Conservation (phyloP, 495 filamentous ascomycete species). For the Aspergillus indologenus region DNA sequence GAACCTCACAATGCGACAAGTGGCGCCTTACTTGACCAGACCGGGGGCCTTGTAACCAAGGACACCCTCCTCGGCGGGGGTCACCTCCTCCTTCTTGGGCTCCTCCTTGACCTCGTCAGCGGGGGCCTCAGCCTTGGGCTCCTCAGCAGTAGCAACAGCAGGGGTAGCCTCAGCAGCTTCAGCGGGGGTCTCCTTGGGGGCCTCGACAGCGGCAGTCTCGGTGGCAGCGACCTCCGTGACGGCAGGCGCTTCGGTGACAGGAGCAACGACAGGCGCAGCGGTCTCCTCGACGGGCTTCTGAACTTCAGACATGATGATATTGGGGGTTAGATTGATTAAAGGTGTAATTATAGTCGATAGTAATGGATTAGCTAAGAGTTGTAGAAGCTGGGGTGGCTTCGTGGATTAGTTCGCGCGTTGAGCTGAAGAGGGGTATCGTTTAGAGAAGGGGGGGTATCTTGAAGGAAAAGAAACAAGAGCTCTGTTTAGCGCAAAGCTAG, state of each 20-base stretch:
- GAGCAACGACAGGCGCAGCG: conserved; percentile 38
- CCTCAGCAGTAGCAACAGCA: conserved; percentile 45
- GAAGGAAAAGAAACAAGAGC: conserved; percentile 44
- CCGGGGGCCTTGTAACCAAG: conserved; percentile 86
- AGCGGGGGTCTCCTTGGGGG: conserved; percentile 33
- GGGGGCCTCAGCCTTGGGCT: conserved; percentile 33
- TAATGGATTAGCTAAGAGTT: conserved; percentile 19
- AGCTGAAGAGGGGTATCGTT: conserved; percentile 36
- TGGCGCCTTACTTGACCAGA: conserved; percentile 76
- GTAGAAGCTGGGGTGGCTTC: conserved; percentile 28
- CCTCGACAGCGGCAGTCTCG: conserved; percentile 34
- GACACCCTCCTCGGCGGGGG: conserved; percentile 61
- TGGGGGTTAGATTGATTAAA: conserved; percentile 22
- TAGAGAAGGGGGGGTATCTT: conserved; percentile 35
- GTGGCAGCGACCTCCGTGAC: conserved; percentile 30
- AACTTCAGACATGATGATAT: conserved; percentile 51
- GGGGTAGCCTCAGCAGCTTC: conserved; percentile 37
- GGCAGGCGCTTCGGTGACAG: conserved; percentile 34
- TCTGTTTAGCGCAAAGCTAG: conserved; percentile 25
- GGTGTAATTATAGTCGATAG: conserved; percentile 35
- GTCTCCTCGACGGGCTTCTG: conserved; percentile 51
- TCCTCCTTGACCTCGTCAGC: conserved; percentile 49
- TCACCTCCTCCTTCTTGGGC: conserved; percentile 50
- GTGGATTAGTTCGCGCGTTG: conserved; percentile 15
- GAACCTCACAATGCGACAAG: conserved; percentile 4